Conservation (phyloP, 805 yeast genomes). For the Metschnikowia vanudenii region DNA sequence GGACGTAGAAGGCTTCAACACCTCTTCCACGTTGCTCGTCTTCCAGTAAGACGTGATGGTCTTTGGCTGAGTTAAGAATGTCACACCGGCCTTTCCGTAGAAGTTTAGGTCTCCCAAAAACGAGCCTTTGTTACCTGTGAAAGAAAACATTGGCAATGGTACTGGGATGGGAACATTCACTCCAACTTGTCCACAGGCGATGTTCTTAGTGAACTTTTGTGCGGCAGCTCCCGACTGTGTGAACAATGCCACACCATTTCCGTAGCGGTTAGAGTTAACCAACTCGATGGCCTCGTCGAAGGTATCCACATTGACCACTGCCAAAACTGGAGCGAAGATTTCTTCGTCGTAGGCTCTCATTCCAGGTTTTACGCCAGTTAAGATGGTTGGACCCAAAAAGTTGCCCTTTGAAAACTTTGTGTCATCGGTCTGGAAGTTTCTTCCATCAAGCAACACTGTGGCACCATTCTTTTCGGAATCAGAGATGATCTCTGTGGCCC, state of each 20-base stretch:
- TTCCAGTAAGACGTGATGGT: slow-evolving; percentile 72
- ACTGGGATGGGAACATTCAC: slow-evolving; percentile 79
- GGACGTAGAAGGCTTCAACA: slow-evolving; percentile 53
- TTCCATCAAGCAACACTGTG: slow-evolving; percentile 60
- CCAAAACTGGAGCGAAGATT: slow-evolving; percentile 74
- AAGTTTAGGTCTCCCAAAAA: slow-evolving; percentile 78
- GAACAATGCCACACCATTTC: slow-evolving; percentile 71
- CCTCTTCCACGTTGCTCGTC: slow-evolving; percentile 46
- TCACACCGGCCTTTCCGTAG: slow-evolving; percentile 73
- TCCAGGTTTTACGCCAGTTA: slow-evolving; percentile 61
- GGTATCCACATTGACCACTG: slow-evolving; percentile 59
- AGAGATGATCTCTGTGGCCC: slow-evolving; percentile 55
- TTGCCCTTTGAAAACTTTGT: slow-evolving; percentile 51
- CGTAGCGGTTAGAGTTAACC: slow-evolving; percentile 57
- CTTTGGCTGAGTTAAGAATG: slow-evolving; percentile 71
- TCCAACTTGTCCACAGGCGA: slow-evolving; percentile 77
- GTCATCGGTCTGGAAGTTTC: slow-evolving; percentile 43
- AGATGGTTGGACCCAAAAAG: slow-evolving; percentile 70
- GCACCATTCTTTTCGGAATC: slow-evolving; percentile 63
- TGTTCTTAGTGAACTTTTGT: slow-evolving; percentile 63
- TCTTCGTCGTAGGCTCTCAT: slow-evolving; percentile 73
- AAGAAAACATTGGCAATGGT: slow-evolving; percentile 77
- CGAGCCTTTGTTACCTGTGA: slow-evolving; percentile 73
- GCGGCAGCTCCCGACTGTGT: slow-evolving; percentile 70
- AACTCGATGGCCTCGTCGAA: slow-evolving; percentile 67